These are phyloP conservation scores for Sphaceloma murrayae DNA, from an alignment of 2,329 filamentous ascomycete species.

Conservation along the genomic window DNA sequence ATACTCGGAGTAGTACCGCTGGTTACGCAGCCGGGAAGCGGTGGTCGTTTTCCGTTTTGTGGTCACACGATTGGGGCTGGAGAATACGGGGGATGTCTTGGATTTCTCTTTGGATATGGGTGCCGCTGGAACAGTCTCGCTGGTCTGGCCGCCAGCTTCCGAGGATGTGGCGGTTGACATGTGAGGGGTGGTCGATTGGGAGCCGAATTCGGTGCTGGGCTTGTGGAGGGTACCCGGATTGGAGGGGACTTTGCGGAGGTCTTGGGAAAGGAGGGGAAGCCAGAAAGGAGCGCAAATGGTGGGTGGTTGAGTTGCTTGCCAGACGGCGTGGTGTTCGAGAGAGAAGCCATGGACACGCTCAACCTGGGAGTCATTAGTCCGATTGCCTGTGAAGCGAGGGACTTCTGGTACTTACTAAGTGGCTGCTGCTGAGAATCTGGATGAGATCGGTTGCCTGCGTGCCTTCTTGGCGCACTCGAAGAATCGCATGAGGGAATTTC, in stretches of 20 bases:
- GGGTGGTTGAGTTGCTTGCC: constrained; percentile 37
- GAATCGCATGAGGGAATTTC: constrained; percentile 43
- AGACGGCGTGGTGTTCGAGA: constrained; percentile 44
- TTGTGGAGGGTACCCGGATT: constrained; percentile 22
- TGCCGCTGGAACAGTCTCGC: constrained; percentile 14
- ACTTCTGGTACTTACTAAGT: constrained; percentile 29
- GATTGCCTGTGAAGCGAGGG: no score
- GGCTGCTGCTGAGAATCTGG: constrained; percentile 37
- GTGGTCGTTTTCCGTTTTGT: constrained; percentile 24
- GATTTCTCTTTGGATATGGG: background rate
- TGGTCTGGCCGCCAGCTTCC: constrained; percentile 28
- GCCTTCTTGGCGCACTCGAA: constrained; percentile 43
- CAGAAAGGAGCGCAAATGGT: constrained; percentile 41
- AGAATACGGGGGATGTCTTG: background rate
- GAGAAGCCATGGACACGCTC: constrained; percentile 47
- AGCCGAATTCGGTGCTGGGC: constrained; percentile 19
- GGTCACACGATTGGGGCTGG: background rate
- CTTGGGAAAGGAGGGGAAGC: constrained; percentile 38
- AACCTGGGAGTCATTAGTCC: no score
- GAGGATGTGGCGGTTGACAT: constrained; percentile 34
- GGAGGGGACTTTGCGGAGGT: constrained; percentile 45
- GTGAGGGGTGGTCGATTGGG: constrained; percentile 25
- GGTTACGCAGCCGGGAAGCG: constrained; percentile 19
- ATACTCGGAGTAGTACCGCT: constrained; percentile 74
- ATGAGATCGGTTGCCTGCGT: constrained; percentile 32